A percentile compares a stretch with the other conserved stretches of the same genome.
Evolutionary conservation across 345 rosid species (phyloP).

Genomic region (Linum lewisii): DNA sequence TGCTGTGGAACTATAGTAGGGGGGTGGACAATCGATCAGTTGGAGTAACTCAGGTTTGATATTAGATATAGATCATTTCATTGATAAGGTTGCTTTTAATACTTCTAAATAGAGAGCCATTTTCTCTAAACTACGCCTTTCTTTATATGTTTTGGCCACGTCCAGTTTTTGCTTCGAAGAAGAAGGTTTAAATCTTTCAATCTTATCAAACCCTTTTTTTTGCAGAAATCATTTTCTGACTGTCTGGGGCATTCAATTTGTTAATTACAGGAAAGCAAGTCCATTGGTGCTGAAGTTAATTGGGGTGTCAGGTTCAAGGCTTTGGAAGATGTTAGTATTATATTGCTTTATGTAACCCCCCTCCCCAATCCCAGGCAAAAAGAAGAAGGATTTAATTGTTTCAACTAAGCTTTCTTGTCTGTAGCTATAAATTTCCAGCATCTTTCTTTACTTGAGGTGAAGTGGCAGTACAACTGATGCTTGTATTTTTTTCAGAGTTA

Average conservation of each 20-base stretch:
- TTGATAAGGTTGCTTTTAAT: background rate
- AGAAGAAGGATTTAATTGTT: too few species aligned
- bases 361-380: too few species aligned
- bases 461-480: constrained; percentile 5
- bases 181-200: too few species aligned
- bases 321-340: constrained; percentile 60
- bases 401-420: too few species aligned
- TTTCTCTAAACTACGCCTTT: too few species aligned
- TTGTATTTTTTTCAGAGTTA: constrained; percentile 42
- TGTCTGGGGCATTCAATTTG: background rate
- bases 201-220: background rate
- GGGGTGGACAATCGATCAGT: constrained; percentile 76
- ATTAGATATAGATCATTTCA: background rate
- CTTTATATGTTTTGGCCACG: too few species aligned
- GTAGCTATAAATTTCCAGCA: constrained; percentile 7
- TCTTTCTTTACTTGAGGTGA: constrained; percentile 3
- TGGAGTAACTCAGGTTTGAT: constrained; percentile 60
- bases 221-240: background rate
- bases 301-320: constrained; percentile 92
- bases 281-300: constrained; percentile 90
- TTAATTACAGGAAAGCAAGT: constrained; percentile 72
- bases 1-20: constrained; percentile 90
- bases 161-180: too few species aligned
- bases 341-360: constrained; percentile 14
- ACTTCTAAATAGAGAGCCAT: background rate